These are phyloP conservation scores for Phaeoacremonium minimum DNA, from an alignment of 2,329 filamentous ascomycete genomes.

Conservation along the genomic window DNA sequence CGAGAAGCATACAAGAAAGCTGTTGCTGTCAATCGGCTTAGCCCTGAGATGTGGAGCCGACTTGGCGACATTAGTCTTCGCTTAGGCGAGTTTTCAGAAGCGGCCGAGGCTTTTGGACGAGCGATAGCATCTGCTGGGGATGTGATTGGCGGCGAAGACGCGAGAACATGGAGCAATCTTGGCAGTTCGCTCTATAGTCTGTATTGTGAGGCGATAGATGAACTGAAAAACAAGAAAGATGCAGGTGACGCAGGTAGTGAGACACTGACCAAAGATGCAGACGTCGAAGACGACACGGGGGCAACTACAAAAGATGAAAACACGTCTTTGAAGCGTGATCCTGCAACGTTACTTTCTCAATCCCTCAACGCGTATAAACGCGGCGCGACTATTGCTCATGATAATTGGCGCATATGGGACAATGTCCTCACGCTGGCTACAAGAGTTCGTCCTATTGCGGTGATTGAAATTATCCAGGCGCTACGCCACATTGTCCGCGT, in stretches of 20 bases:
- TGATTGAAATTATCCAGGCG: slow-evolving; percentile 71
- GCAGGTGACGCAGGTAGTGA: slow-evolving; percentile 7
- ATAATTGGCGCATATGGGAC: slow-evolving; percentile 93
- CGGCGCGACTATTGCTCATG: slow-evolving; percentile 76
- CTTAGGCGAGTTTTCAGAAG: slow-evolving; percentile 70
- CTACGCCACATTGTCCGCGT: slow-evolving; percentile 73
- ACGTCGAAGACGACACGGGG: slow-evolving; percentile 19
- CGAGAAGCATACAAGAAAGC: slow-evolving; percentile 75
- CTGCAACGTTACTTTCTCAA: slow-evolving; percentile 62
- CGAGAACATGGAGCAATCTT: slow-evolving; percentile 91
- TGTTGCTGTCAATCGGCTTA: slow-evolving; percentile 74
- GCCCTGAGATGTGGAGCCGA: slow-evolving; percentile 81
- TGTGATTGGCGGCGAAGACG: slow-evolving; percentile 76
- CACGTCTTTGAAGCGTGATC: slow-evolving; percentile 31
- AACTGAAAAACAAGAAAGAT: slow-evolving; percentile 22
- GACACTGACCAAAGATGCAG: slow-evolving; percentile 19
- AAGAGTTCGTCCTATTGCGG: slow-evolving; percentile 69
- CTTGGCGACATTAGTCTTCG: slow-evolving; percentile 85
- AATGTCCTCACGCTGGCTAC: slow-evolving; percentile 87
- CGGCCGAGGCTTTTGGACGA: slow-evolving; percentile 77
- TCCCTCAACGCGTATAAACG: slow-evolving; percentile 82
- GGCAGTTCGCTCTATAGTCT: slow-evolving; percentile 75
- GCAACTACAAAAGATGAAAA: no score
- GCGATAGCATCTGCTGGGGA: slow-evolving; percentile 63
- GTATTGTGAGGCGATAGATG: slow-evolving; percentile 49